Evolutionary conservation across 352 stramenopile genomes (phyloP), one percentile per base, ranked within the genome.

Genomic region (Globisporangium barbulae): DNA sequence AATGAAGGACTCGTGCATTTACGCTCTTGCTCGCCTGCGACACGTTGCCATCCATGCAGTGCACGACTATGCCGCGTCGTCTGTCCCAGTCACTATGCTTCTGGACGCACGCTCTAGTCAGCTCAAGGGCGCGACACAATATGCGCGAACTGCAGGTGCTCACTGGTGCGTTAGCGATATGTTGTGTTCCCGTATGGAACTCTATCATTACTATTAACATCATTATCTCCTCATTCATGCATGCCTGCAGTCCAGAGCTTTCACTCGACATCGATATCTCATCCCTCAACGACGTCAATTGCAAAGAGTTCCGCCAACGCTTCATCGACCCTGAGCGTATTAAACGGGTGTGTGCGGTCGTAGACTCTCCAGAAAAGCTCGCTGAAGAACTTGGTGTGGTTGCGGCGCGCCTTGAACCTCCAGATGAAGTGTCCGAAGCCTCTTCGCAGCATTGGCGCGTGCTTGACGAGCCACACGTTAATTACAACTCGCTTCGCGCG

Each of bases 281-380:
- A 28, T 52, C 45, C 21, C 15, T 22, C 42, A 17, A 22, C 42
- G 5, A 48, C 19, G 5, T 48, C 42, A 7, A 48, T 48, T 48
- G 42, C 42, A 9, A 45, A 45, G 42, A 49, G 42, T 19, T 49
- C 42, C 19, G 19, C 39, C 13, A 45, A n/a, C 13, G 15, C 39
- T 19, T 45, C 39, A n/a, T 45, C 39, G 39, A 45, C 15, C 39
- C 5, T n/a, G 3, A 5, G 39, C 19, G 39, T 15, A 3, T 45
- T 15, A 15, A 19, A n/a, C 13, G 15, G 39, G 39, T 45, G 39
- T 1, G 17, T 48, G 28, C 21, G 17, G 22, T 37, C 37, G 53
- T 37, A 59, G 31, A n/a, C 33, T 28, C 30, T 59, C 53, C 53
- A 59, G 35, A 59, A 59, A 2, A 59, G 37, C 53, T 59, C 53